Conservation (phyloP, 2,329 filamentous ascomycete genomes). For the Amesomyces nigricolor region DNA sequence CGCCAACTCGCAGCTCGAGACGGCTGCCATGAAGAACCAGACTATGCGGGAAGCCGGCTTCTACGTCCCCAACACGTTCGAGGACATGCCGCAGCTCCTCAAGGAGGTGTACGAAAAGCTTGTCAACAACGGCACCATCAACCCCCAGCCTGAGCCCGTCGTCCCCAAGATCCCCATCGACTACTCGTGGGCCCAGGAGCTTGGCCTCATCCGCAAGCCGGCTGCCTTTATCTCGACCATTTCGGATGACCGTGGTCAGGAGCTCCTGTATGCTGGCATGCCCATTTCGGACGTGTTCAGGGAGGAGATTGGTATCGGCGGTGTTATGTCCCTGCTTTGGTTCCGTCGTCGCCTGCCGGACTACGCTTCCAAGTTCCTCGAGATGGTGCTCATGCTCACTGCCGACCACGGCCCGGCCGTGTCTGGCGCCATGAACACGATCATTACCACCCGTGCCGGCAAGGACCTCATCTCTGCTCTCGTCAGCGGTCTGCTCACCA, state of each 20-base stretch:
- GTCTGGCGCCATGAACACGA: slow-evolving; percentile 99
- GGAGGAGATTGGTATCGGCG: slow-evolving; percentile 97
- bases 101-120: slow-evolving; percentile 81
- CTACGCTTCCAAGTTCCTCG: slow-evolving; percentile 97
- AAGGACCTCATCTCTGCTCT: slow-evolving; percentile 97
- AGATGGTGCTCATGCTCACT: slow-evolving; percentile 99
- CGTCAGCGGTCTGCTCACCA: slow-evolving; percentile 94
- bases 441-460: slow-evolving; percentile 97
- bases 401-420: slow-evolving; percentile 98
- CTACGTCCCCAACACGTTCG: slow-evolving; percentile 91
- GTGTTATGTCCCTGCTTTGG: slow-evolving; percentile 99
- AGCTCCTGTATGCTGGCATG: slow-evolving; percentile 98
- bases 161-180: slow-evolving; percentile 99
- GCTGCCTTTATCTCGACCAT: slow-evolving; percentile 99
- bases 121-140: slow-evolving; percentile 77
- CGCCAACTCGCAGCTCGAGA: slow-evolving; percentile 99
- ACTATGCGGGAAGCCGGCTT: slow-evolving; percentile 92
- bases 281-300: slow-evolving; percentile 99
- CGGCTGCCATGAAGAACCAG: slow-evolving; percentile 94
- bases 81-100: slow-evolving; percentile 79
- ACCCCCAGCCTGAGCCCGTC: slow-evolving; percentile 78
- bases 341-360: slow-evolving; percentile 95
- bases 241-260: slow-evolving; percentile 98
- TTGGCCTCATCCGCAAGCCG: slow-evolving; percentile 98
- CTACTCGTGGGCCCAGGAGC: slow-evolving; percentile 99